phyloP scores from a whole-genome alignment of 2,329 filamentous ascomycete genomes.

The Atkinsonella texensis region DNA sequence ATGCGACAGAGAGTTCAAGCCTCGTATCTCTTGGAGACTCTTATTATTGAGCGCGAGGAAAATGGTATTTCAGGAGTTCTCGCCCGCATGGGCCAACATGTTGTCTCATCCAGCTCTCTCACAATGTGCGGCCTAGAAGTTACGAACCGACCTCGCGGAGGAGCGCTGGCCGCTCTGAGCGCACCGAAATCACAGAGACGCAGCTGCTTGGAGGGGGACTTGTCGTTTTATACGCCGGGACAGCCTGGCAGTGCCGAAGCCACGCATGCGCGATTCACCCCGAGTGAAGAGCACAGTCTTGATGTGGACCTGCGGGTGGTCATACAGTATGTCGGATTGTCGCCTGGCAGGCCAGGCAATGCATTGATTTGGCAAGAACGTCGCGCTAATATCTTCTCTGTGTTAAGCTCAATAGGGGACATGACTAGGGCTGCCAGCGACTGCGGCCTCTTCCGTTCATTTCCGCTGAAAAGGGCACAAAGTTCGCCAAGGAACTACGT shows the following conservation, averaged over 20 bases:
- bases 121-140: constrained; percentile 34
- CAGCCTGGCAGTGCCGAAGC: constrained; percentile 24
- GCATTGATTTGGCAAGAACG: neutral
- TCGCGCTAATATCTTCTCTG: constrained; percentile 12
- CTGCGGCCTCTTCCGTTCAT: constrained; percentile 30
- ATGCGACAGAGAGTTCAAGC: neutral
- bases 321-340: constrained; percentile 28
- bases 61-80: neutral
- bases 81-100: neutral
- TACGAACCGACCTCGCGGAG: constrained; percentile 29
- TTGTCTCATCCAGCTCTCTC: neutral
- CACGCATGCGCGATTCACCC: constrained; percentile 31
- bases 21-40: no score
- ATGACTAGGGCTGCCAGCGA: constrained; percentile 26
- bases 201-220: constrained; percentile 19
- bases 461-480: constrained; percentile 17
- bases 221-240: constrained; percentile 32
- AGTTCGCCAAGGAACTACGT: constrained; percentile 11
- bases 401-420: constrained; percentile 25
- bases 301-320: constrained; percentile 22
- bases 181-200: constrained; percentile 11
- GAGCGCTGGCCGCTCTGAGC: constrained; percentile 32
- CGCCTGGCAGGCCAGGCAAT: neutral
- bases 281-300: constrained; percentile 12
- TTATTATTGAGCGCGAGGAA: no score